Evolutionary conservation across 768 basidiomycete genomes (phyloP).

Genomic region (Agaricus subrufescens): DNA sequence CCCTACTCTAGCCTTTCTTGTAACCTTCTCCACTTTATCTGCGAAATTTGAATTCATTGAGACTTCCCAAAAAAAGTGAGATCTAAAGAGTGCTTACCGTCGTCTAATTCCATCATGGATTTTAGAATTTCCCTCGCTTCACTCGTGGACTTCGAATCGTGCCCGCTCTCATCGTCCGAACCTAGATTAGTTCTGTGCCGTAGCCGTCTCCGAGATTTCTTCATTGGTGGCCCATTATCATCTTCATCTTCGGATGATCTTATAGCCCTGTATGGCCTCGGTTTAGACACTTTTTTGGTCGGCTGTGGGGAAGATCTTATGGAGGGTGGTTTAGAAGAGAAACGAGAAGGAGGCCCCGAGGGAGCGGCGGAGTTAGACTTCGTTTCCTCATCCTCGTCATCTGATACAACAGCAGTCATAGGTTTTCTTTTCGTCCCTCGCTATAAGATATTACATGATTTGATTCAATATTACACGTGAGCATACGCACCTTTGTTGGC

Average conservation of each 20-base stretch:
- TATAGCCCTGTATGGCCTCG: slow-evolving; percentile 41
- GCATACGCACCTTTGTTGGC: slow-evolving; percentile 2
- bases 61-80: not conserved
- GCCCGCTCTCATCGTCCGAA: slow-evolving; percentile 20
- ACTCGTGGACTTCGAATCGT: slow-evolving; percentile 24
- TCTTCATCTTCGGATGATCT: slow-evolving; percentile 65
- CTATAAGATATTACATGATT: slow-evolving; percentile 17
- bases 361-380: slow-evolving; percentile 10
- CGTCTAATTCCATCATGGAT: slow-evolving; percentile 77
- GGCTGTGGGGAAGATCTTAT: slow-evolving; percentile 5
- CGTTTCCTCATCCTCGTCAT: slow-evolving; percentile 19
- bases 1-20: slow-evolving; percentile 15
- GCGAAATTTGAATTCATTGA: not conserved
- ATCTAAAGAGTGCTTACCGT: slow-evolving; percentile 37
- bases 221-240: slow-evolving; percentile 29
- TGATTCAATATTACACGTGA: slow-evolving; percentile 1
- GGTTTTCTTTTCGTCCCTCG: slow-evolving; percentile 45
- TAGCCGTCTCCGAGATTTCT: slow-evolving; percentile 23
- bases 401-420: slow-evolving; percentile 19
- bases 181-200: slow-evolving; percentile 29
- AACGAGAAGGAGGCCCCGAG: slow-evolving; percentile 12
- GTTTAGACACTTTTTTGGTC: slow-evolving; percentile 14
- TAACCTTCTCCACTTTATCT: slow-evolving; percentile 29
- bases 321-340: slow-evolving; percentile 11
- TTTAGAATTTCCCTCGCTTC: slow-evolving; percentile 40